A percentile compares a stretch with the other conserved stretches of the same genome.
Conservation (phyloP, 768 basidiomycete species). For the Auricularia heimuer region DNA sequence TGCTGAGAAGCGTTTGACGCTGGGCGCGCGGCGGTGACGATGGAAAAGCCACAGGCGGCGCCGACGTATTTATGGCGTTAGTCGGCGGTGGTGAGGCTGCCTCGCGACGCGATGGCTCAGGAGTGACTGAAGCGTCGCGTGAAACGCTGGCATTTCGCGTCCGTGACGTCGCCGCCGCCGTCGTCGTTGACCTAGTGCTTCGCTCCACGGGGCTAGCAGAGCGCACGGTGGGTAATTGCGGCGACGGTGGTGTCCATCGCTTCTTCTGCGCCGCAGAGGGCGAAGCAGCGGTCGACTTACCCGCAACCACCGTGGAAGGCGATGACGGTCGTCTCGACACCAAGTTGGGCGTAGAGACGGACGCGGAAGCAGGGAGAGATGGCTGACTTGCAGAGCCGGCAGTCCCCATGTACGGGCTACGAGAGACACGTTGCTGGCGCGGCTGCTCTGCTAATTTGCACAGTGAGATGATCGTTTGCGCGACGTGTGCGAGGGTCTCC, state of each 20-base stretch:
- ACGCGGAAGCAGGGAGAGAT: slow-evolving; percentile 21
- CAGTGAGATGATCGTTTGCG: slow-evolving; percentile 60
- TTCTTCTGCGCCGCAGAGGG: slow-evolving; percentile 29
- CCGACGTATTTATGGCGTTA: slow-evolving; percentile 43
- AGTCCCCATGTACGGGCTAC: slow-evolving; percentile 27
- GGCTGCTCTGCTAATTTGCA: slow-evolving; percentile 52
- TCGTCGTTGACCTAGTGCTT: slow-evolving; percentile 12
- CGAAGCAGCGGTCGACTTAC: slow-evolving; percentile 6
- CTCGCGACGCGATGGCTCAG: slow-evolving; percentile 9
- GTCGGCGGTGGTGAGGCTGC: slow-evolving; percentile 51
- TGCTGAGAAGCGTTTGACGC: background rate
- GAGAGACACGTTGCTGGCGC: slow-evolving; percentile 14
- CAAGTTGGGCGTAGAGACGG: slow-evolving; percentile 58
- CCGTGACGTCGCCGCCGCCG: no score
- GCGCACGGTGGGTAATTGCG: slow-evolving; percentile 39
- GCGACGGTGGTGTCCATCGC: slow-evolving; percentile 40
- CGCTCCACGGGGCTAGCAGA: slow-evolving; percentile 49
- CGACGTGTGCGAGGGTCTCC: slow-evolving; percentile 62
- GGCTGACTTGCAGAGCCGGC: slow-evolving; percentile 9
- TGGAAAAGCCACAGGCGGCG: slow-evolving; percentile 13
- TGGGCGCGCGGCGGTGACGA: slow-evolving; percentile 6
- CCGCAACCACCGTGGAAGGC: background rate
- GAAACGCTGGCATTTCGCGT: slow-evolving; percentile 17
- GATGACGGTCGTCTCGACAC: slow-evolving; percentile 10
- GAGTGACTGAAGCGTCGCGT: slow-evolving; percentile 11